Base-by-base conservation (phyloP, 1,284 basidiomycete genomes). In the Erythrobasidium hasegawianum region DNA sequence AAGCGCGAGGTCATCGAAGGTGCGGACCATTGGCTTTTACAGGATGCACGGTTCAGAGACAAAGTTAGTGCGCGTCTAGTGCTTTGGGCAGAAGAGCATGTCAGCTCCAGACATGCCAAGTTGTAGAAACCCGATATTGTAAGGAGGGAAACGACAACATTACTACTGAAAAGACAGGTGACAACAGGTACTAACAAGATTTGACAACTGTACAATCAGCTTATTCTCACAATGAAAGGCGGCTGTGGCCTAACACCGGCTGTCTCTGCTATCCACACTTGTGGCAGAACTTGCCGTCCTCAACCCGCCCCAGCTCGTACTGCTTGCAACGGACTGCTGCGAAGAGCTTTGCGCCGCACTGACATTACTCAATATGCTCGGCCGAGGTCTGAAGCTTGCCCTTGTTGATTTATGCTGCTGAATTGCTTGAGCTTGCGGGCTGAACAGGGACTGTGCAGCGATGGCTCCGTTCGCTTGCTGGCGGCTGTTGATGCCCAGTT, bases 1-100 rank as follows among this genome's bases (percentile, higher is more conserved):
- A 41, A 49, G 18, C 58, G 72, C 16, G 33, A 62, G 24, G 53
- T 68, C 7, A 16, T 72, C 5, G 27, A 59, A 11, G 64, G 45
- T 1, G 72, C 67, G 1, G 71, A 72, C 41, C 72, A 73, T 40
- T 73, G 72, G 72, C 56, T 64, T 29, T 33, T 68, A 5, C 61
- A 64, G 54, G 27, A 56, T 27, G 26, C 13, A 33, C 54, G 20
- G 38, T 56, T 20, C 20, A 24, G 54, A 14, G 26, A 33, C 20
- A 27, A 33, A 24, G 33, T 26, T 5, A 38, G 27, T 39, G 16
- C 16, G 5, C 13, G 26, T 9, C 18, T 56, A n/a, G 33, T 56
- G 3, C 13, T 8, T 5, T 56, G 54, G 54, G 54, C 54, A 22
- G 26, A 53, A 8, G 50, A 20, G 50, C 18, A 53, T 53, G 3